Evolutionary conservation across 805 yeast genomes (phyloP).

Genomic region (Wickerhamomyces chaumierensis): DNA sequence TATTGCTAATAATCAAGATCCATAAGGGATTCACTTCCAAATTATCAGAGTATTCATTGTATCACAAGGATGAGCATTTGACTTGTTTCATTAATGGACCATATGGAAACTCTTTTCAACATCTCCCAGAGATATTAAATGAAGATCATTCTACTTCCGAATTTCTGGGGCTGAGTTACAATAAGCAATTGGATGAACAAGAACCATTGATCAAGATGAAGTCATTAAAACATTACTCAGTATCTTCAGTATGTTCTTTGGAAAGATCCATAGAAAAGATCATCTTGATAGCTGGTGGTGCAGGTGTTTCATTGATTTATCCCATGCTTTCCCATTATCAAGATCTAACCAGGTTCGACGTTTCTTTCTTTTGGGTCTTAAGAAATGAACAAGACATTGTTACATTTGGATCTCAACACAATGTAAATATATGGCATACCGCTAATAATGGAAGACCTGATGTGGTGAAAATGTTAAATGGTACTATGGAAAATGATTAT

Average conservation of each 20-base stretch:
- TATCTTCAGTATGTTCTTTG: not conserved
- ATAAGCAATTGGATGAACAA: not conserved
- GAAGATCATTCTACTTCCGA: not conserved
- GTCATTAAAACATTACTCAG: not conserved
- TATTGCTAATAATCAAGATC: constrained; percentile 12
- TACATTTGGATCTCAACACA: not conserved
- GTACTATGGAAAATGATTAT: not conserved
- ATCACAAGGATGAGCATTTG: constrained; percentile 2
- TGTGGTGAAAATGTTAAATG: constrained; percentile 7
- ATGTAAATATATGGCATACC: constrained; percentile 12
- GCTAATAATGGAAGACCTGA: constrained; percentile 12
- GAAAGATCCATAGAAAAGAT: constrained; percentile 5
- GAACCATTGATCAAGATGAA: not conserved
- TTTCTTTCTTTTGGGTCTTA: constrained; percentile 15
- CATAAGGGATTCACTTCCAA: constrained; percentile 15
- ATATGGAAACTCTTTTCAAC: constrained; percentile 13
- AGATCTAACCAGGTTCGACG: constrained; percentile 3
- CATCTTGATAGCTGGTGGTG: constrained; percentile 13
- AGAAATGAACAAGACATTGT: constrained; percentile 6
- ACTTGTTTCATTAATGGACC: constrained; percentile 19
- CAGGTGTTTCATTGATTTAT: constrained; percentile 10
- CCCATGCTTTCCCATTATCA: constrained; percentile 7
- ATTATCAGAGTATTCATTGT: constrained; percentile 5
- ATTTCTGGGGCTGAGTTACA: not conserved
- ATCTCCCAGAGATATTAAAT: constrained; percentile 6